Conservation (phyloP, 495 filamentous ascomycete species). For the Penicillium longicatenatum region DNA sequence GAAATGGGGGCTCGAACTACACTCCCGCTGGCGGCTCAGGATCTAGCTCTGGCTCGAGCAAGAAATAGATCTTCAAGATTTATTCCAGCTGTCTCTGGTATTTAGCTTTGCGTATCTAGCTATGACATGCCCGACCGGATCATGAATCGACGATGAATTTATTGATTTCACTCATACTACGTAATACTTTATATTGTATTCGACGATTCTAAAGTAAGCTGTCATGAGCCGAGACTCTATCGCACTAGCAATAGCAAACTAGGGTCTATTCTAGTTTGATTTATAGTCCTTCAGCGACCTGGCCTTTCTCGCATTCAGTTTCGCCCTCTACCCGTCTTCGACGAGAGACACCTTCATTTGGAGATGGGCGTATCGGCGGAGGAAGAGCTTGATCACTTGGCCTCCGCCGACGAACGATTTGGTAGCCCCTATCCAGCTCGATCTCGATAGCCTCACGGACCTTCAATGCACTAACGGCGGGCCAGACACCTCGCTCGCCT, state of each 20-base stretch:
- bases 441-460: slow-evolving; percentile 86
- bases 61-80: not conserved
- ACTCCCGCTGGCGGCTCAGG: slow-evolving; percentile 5
- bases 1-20: slow-evolving; percentile 13
- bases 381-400: slow-evolving; percentile 36
- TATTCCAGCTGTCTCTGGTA: too few relatives aligned
- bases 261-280: not conserved
- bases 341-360: slow-evolving; percentile 36
- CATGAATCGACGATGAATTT: too few relatives aligned
- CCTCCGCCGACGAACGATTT: slow-evolving; percentile 66
- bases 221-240: not conserved
- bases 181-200: too few relatives aligned
- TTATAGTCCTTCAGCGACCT: not conserved
- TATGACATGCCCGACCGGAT: too few relatives aligned
- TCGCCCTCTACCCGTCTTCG: slow-evolving; percentile 32
- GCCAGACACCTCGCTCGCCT: slow-evolving; percentile 90
- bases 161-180: too few relatives aligned
- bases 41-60: not conserved
- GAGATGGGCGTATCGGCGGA: slow-evolving; percentile 15
- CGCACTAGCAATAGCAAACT: not conserved
- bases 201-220: too few relatives aligned
- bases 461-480: slow-evolving; percentile 79
- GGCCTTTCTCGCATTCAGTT: slow-evolving; percentile 22
- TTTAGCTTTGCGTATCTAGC: too few relatives aligned
- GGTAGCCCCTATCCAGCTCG: slow-evolving; percentile 82